phyloP scores from a whole-genome alignment of 805 yeast genomes.

The Brettanomyces anomalus region DNA sequence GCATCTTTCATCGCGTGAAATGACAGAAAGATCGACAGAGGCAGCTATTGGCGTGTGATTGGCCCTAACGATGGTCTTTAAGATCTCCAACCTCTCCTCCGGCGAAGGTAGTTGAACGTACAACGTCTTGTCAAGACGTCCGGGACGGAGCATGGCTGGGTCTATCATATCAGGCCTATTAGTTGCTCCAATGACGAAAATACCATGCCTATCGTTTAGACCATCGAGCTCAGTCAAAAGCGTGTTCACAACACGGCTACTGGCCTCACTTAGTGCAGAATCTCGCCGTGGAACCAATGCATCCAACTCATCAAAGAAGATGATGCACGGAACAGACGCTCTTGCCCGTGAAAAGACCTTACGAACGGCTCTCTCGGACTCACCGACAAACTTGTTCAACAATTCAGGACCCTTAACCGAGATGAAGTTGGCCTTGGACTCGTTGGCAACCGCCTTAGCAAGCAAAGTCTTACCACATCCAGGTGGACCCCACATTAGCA shows the following conservation, averaged over 20 bases:
- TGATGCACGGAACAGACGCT: slow-evolving; percentile 90
- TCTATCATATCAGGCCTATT: slow-evolving; percentile 98
- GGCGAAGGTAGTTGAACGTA: slow-evolving; percentile 83
- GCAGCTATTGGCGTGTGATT: slow-evolving; percentile 67
- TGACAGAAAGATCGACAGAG: slow-evolving; percentile 47
- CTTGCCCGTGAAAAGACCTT: slow-evolving; percentile 90
- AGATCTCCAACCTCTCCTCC: slow-evolving; percentile 71
- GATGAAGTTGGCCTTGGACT: slow-evolving; percentile 91
- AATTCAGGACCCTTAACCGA: slow-evolving; percentile 95
- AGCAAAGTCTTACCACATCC: slow-evolving; percentile 97
- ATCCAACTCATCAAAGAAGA: slow-evolving; percentile 93
- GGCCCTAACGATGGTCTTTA: slow-evolving; percentile 62
- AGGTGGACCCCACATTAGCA: slow-evolving; percentile 97
- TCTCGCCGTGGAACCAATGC: slow-evolving; percentile 95
- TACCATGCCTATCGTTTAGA: slow-evolving; percentile 82
- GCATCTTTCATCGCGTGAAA: slow-evolving; percentile 74
- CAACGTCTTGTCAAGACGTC: slow-evolving; percentile 86
- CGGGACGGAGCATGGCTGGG: slow-evolving; percentile 96
- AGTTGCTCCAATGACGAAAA: slow-evolving; percentile 93
- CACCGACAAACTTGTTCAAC: slow-evolving; percentile 93
- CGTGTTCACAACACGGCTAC: slow-evolving; percentile 91
- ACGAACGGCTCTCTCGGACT: slow-evolving; percentile 85
- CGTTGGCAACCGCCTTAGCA: slow-evolving; percentile 97
- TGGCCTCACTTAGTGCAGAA: slow-evolving; percentile 75
- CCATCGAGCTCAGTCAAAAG: slow-evolving; percentile 93